Percentiles rank a stretch among this genome's conserved stretches.
Conservation (phyloP, 2,329 filamentous ascomycete genomes). For the Cladosporium sp. region DNA sequence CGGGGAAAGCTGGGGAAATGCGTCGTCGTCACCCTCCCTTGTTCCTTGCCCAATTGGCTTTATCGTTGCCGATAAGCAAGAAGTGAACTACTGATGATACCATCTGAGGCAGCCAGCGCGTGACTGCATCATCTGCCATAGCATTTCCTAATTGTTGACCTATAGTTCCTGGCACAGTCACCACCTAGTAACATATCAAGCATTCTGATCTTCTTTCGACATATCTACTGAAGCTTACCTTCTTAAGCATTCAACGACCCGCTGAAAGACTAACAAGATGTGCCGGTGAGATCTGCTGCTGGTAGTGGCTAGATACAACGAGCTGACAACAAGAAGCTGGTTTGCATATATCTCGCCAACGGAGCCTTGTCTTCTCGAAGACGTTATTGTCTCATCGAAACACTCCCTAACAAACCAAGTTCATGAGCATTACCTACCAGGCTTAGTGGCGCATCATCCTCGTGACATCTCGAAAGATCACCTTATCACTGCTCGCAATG, state of each 20-base stretch:
- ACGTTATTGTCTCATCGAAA: slow-evolving; percentile 48
- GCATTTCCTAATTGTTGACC: no score
- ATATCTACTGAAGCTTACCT: no score
- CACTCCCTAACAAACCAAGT: slow-evolving; percentile 45
- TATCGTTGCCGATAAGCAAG: not conserved
- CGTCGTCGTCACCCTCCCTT: not conserved
- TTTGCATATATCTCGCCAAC: slow-evolving; percentile 52
- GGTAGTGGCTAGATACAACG: not conserved
- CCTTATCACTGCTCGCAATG: slow-evolving; percentile 47
- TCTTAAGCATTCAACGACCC: no score
- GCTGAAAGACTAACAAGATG: slow-evolving; percentile 18
- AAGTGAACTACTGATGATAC: not conserved
- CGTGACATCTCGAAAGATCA: slow-evolving; percentile 40
- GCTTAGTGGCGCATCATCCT: slow-evolving; percentile 48
- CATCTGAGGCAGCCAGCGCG: not conserved
- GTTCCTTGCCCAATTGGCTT: not conserved
- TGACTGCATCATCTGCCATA: not conserved
- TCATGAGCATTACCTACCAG: slow-evolving; percentile 51
- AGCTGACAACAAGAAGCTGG: slow-evolving; percentile 45
- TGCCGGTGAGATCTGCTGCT: slow-evolving; percentile 25
- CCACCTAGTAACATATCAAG: not conserved
- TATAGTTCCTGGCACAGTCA: no score
- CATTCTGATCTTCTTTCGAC: no score
- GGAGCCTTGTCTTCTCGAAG: slow-evolving; percentile 52
- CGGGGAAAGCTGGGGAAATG: not conserved